Base-by-base conservation (phyloP, 805 yeast genomes). In the Ogataea sp. region DNA sequence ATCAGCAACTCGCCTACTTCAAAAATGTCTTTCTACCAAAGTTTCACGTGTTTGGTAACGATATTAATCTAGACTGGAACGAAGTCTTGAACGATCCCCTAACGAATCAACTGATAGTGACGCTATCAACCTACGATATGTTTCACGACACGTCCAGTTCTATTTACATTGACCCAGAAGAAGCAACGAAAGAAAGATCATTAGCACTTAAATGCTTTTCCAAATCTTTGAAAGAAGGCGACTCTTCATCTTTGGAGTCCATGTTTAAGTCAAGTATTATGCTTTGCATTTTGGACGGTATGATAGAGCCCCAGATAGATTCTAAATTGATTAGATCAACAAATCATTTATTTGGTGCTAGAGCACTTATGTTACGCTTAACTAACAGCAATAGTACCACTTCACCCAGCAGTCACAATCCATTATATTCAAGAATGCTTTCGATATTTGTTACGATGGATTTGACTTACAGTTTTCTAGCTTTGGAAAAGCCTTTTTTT, bases 371-470 rank as follows among this genome's bases (percentile, higher is more conserved):
- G 32, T 31, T 36, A 10, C 42, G 43, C 20, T 23, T 53, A 8
- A 31, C 47, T 33, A 21, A 30, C 4, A 29, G 1, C 17, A 20
- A 20, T 32, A 14, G 17, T 16, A 15, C 20, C 9, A 11, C 6
- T 4, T 7, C n/a, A 7, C 7, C 17, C 14, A 8, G 5, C 15
- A 6, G 6, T 7, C 14, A n/a, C 13, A 43, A 43, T 20, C 36
- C 49, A 24, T 20, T 40, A 14, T 20, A 37, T 16, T 28, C 48
- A 2, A 37, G 55, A 39, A 42, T 52, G 39, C 31, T 56, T n/a
- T 56, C 59, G 4, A 36, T 49, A 31, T 56, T 54, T 41, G 48
- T 40, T 21, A 52, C 58, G 3, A 54, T 54, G 52, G 59, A 56
- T 40, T 42, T 53, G 6, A 51, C 49, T 11, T 48, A 49, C 34